A percentile compares a stretch with the other conserved stretches of the same genome.
Conservation (phyloP, 2,329 filamentous ascomycete genomes). For the Monilinia aucupariae region DNA sequence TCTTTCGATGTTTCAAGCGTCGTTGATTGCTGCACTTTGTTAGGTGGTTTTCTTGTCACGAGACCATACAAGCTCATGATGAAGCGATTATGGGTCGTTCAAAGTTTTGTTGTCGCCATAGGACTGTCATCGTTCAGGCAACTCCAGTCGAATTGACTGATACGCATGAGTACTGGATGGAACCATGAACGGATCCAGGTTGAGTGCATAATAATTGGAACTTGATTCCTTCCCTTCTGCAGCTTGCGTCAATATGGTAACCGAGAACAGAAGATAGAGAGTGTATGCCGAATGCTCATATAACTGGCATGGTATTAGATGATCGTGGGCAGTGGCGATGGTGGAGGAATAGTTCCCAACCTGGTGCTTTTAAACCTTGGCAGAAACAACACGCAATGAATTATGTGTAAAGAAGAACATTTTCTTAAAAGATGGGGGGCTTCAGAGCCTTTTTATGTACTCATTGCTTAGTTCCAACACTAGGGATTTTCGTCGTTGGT, state of each 20-base stretch:
- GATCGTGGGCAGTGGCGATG: background rate
- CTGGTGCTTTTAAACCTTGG: background rate
- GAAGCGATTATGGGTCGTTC: background rate
- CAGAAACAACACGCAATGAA: background rate
- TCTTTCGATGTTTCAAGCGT: background rate
- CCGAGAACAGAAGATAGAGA: background rate
- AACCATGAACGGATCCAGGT: background rate
- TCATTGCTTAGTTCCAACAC: background rate
- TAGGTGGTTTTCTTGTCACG: background rate
- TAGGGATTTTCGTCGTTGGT: background rate
- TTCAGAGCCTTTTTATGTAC: background rate
- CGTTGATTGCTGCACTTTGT: background rate
- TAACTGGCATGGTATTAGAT: background rate
- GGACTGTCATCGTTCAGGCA: background rate
- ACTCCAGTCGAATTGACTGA: background rate
- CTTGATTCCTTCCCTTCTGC: background rate
- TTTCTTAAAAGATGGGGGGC: background rate
- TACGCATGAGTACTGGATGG: background rate
- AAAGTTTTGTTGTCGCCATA: background rate
- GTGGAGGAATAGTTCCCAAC: too few species aligned
- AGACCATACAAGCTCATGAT: background rate
- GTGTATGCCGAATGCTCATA: background rate
- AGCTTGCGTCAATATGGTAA: background rate
- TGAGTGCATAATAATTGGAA: background rate
- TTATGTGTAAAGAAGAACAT: background rate